Evolutionary conservation across 805 yeast genomes (phyloP).

Genomic region (Hanseniaspora occidentalis): DNA sequence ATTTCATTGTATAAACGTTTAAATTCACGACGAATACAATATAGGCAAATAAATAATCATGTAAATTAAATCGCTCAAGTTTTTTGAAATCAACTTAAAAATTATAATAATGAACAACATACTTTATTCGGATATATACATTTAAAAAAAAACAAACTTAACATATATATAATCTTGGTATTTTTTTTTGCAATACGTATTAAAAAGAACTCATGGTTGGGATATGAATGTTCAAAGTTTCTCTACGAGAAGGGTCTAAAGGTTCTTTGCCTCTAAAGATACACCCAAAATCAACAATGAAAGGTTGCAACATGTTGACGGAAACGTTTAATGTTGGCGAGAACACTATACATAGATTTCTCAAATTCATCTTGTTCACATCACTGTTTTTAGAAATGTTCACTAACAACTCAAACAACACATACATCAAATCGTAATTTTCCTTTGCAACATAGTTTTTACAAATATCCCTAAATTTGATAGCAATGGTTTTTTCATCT

Average conservation of each 20-base stretch:
- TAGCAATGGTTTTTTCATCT: conserved; percentile 18
- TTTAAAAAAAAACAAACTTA: neutral
- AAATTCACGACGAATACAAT: neutral
- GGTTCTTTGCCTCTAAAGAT: conserved; percentile 46
- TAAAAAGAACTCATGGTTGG: no score
- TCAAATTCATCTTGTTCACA: conserved; percentile 70
- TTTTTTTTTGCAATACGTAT: no score
- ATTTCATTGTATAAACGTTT: neutral
- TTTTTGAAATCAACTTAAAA: no score
- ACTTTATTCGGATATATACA: no score
- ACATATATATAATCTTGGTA: conserved; percentile 1
- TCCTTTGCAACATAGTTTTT: conserved; percentile 32
- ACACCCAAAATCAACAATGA: conserved; percentile 49
- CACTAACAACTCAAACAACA: conserved; percentile 54
- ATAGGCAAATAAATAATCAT: neutral
- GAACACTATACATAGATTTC: conserved; percentile 70
- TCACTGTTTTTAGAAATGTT: conserved; percentile 49
- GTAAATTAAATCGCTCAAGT: neutral
- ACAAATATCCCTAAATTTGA: conserved; percentile 25
- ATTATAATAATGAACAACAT: neutral
- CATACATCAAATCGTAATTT: conserved; percentile 47
- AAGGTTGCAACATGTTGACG: conserved; percentile 42
- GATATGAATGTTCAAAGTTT: conserved; percentile 36
- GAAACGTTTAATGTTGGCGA: conserved; percentile 70
- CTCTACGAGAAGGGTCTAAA: conserved; percentile 30